A percentile compares a stretch with the other conserved stretches of the same genome.
Conservation (phyloP, 352 stramenopile genomes). For the Pythium folliculosum region DNA sequence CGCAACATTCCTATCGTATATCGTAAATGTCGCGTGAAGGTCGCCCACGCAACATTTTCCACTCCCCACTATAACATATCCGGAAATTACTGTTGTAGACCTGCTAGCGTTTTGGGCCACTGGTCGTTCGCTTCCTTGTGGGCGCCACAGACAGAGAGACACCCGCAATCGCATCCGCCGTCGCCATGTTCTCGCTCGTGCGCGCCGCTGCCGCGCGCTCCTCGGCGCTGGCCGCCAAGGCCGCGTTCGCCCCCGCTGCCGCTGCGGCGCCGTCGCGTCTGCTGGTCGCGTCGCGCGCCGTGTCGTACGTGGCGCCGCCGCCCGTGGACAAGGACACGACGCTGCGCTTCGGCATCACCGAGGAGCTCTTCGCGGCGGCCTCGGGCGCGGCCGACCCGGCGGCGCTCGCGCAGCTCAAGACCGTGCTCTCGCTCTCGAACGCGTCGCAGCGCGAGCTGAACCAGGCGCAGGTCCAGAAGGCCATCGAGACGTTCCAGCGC, state of each 20-base stretch:
- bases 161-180: background rate
- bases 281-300: constrained; percentile 28
- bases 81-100: background rate
- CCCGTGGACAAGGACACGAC: constrained; percentile 50
- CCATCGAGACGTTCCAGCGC: constrained; percentile 85
- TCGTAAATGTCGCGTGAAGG: too few relatives aligned
- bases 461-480: constrained; percentile 74
- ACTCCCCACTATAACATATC: too few relatives aligned
- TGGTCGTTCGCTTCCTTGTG: too few relatives aligned
- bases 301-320: constrained; percentile 71
- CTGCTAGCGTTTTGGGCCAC: constrained; percentile 15
- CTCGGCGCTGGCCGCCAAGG: constrained; percentile 4
- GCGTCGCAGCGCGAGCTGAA: constrained; percentile 84
- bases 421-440: constrained; percentile 75
- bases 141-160: background rate
- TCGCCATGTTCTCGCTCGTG: constrained; percentile 22
- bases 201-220: constrained; percentile 13
- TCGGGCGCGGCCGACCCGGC: constrained; percentile 35
- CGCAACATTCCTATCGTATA: background rate
- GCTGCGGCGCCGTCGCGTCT: constrained; percentile 11
- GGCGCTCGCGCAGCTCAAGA: constrained; percentile 57
- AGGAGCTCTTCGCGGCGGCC: constrained; percentile 40
- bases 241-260: background rate
- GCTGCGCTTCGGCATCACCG: constrained; percentile 70
- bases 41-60: too few relatives aligned